Base-by-base conservation (phyloP, 495 filamentous ascomycete genomes). In the Talaromyces proteolyticus region DNA sequence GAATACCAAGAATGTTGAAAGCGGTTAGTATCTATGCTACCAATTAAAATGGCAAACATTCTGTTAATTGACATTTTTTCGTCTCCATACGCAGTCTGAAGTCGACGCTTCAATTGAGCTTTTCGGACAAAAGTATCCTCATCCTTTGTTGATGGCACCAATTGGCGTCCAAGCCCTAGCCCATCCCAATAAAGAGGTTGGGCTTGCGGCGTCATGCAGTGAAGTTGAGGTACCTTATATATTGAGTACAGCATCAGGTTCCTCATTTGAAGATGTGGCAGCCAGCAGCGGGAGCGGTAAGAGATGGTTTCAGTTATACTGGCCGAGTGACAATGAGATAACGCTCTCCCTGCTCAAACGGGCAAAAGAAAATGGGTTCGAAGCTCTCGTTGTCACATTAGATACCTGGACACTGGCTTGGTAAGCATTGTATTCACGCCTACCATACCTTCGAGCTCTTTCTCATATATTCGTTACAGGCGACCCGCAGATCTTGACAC, bases 231-330 rank as follows among this genome's bases (percentile, higher is more conserved):
- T 84, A 29, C 55, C 58, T 21, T 83, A 84, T 78, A 74, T 67
- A 0, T 53, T 84, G 19, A 81, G 78, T 0, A 74, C 71, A 0
- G 82, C 73, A 44, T 68, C 80, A 2, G 82, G 70, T 7, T 65
- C 64, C 25, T 54, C 70, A 0, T 57, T 83, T 18, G 75, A 80
- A 45, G 74, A 82, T 12, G 76, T 85, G 1, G 63, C 66, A 3
- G 60, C 58, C 0, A 69, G 10, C 42, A 55, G 0, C 70, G 65
- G 0, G 72, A 72, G 47, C 62, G 73, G 4, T 74, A 77, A 47
- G 70, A 63, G 18, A 53, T 82, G 79, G 74, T 88, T 77, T 58
- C 85, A 90, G 59, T 72, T 90, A 6, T 90, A 89, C 62, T 85
- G 83, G 80, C 81, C 82, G 2, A 55, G 63, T 14, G 73, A 81